Base-by-base conservation (phyloP, 257 asterid genomes). In the Nicotiana otophora region DNA sequence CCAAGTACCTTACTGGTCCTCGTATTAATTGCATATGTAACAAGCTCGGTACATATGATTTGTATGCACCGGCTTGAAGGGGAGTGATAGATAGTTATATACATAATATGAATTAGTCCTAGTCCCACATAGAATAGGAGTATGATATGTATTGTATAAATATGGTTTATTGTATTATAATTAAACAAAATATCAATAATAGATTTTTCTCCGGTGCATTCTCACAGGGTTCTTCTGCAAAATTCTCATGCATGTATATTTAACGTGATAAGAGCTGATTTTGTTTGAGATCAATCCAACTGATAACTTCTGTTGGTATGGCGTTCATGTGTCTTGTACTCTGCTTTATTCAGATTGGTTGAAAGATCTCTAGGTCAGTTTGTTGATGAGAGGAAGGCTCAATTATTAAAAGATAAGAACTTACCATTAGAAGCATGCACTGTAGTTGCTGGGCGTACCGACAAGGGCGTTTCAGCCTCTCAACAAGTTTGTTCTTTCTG, bases 401-500 rank as follows among this genome's bases (percentile, higher is more conserved):
- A 90, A 72, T 77, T 83, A 64, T 92, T 96, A 81, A 92, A 90
- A 84, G 98, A 93, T 86, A 96, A 90, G 89, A 88, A 90, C 51
- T 87, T 93, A 78, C 98, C 98, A 69, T 16, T 92, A 69, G 98
- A 96, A 86, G 95, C 88, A n/a, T 88, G 92, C 85, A 86, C 89
- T 88, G 14, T 85, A 48, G 99, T 96, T 65, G 98, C 98, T 58
- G 98, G 98, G 74, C 97, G 99, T 82, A 96, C 99, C 67, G 99
- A 96, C 88, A 96, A 96, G 88, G 99, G 99, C 83, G 99, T 96
- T 90, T 86, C 98, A 36, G 99, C 99, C 48, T 92, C 90, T 84
- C 90, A 86, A 82, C 98, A 94, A 96, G 97, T 94, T 89, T 92
- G 98, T 88, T 94, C 99, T 85, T 96, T 94, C 92, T 91, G 98